A percentile compares a stretch with the other conserved stretches of the same genome.
These are phyloP conservation scores for Penicillium salamii DNA, from an alignment of 495 filamentous ascomycete genomes.

Conservation along the genomic window DNA sequence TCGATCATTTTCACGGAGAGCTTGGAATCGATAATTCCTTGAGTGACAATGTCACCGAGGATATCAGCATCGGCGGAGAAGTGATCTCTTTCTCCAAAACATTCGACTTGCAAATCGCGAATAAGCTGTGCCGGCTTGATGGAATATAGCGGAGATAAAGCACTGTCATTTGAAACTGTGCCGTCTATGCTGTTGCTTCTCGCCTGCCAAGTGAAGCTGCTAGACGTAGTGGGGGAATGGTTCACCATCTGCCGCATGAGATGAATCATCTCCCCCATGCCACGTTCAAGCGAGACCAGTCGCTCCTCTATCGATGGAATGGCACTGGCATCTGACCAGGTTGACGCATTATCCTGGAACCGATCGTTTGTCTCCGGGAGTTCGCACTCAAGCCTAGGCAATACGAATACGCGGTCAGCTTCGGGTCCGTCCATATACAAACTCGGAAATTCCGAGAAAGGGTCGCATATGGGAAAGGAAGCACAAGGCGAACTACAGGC, in stretches of 20 bases:
- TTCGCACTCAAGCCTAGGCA: slow-evolving; percentile 36
- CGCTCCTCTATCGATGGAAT: slow-evolving; percentile 42
- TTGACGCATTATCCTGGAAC: slow-evolving; percentile 33
- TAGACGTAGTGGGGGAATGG: slow-evolving; percentile 19
- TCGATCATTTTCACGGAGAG: slow-evolving; percentile 36
- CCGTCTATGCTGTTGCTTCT: slow-evolving; percentile 29
- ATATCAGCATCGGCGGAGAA: slow-evolving; percentile 22
- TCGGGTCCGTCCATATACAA: not conserved
- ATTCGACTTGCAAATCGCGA: slow-evolving; percentile 35
- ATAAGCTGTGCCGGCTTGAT: slow-evolving; percentile 38
- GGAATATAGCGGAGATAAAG: slow-evolving; percentile 17
- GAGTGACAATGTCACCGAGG: slow-evolving; percentile 29
- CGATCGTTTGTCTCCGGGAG: slow-evolving; percentile 37
- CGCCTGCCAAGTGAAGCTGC: slow-evolving; percentile 15
- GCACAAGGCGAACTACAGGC: not conserved
- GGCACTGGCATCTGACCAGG: slow-evolving; percentile 34
- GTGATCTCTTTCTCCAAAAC: slow-evolving; percentile 29
- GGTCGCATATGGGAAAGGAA: too few relatives aligned
- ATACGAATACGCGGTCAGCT: slow-evolving; percentile 12
- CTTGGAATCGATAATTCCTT: slow-evolving; percentile 35
- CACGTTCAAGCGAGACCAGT: slow-evolving; percentile 33
- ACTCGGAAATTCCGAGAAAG: not conserved
- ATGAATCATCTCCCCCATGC: slow-evolving; percentile 41
- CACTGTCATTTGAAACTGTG: slow-evolving; percentile 15
- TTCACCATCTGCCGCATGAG: slow-evolving; percentile 38